phyloP scores from a whole-genome alignment of 2,329 filamentous ascomycete species.

The Dothiorella sarmentorum region DNA sequence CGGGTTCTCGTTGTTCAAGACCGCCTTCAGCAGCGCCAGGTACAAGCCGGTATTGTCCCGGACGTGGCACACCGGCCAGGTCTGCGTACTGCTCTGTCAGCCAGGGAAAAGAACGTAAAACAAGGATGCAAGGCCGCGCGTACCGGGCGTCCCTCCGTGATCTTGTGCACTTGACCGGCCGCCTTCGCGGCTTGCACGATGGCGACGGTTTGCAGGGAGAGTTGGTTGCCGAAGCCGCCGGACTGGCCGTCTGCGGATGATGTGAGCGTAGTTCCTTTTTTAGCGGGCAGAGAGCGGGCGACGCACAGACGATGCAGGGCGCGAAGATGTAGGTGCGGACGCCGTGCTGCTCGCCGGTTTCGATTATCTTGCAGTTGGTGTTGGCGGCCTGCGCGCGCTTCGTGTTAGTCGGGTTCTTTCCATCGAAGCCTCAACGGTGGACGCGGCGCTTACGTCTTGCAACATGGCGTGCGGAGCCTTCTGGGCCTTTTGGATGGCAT shows the following conservation, averaged over 20 bases:
- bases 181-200: slow-evolving; percentile 47
- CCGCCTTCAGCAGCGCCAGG: slow-evolving; percentile 44
- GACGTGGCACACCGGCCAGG: slow-evolving; percentile 55
- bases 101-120: neutral
- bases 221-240: slow-evolving; percentile 49
- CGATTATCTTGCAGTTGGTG: slow-evolving; percentile 45
- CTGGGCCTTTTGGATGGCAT: slow-evolving; percentile 43
- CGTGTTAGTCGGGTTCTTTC: slow-evolving; percentile 7
- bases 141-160: slow-evolving; percentile 40
- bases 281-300: too few species aligned
- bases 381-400: slow-evolving; percentile 38
- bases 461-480: slow-evolving; percentile 24
- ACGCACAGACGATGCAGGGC: slow-evolving; percentile 51
- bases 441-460: slow-evolving; percentile 29
- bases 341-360: slow-evolving; percentile 40
- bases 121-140: slow-evolving; percentile 13
- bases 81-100: slow-evolving; percentile 29
- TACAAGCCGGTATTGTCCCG: slow-evolving; percentile 48
- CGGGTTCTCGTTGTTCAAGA: slow-evolving; percentile 39
- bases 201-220: slow-evolving; percentile 51
- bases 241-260: slow-evolving; percentile 37
- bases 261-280: neutral
- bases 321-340: slow-evolving; percentile 53
- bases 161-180: slow-evolving; percentile 40
- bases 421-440: too few species aligned